A percentile compares a stretch with the other conserved stretches of the same genome.
These are phyloP conservation scores for Physcia stellaris DNA, from an alignment of 495 filamentous ascomycete species.

Conservation along the genomic window DNA sequence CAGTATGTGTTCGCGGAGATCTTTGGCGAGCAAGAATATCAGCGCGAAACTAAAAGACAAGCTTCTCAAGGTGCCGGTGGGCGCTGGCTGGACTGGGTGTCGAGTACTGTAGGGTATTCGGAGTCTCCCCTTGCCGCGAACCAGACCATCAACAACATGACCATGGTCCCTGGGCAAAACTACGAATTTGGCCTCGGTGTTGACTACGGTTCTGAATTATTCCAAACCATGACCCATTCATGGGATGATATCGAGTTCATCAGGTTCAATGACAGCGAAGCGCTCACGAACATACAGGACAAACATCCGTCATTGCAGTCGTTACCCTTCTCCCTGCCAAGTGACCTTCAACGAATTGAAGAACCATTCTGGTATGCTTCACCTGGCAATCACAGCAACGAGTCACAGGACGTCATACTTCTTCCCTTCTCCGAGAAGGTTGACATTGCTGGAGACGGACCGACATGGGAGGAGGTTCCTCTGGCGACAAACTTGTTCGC, in stretches of 20 bases:
- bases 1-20: conserved; percentile 41
- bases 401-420: conserved; percentile 20
- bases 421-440: conserved; percentile 29
- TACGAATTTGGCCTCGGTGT: conserved; percentile 46
- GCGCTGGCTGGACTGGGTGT: conserved; percentile 32
- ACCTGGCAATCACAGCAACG: conserved; percentile 17
- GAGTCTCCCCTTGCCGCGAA: conserved; percentile 29
- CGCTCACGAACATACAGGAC: conserved; percentile 26
- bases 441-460: conserved; percentile 26
- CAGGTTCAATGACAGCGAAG: conserved; percentile 30
- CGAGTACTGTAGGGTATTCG: conserved; percentile 27
- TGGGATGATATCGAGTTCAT: conserved; percentile 34
- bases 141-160: conserved; percentile 26
- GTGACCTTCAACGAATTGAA: conserved; percentile 19
- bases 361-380: conserved; percentile 25
- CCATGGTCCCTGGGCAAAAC: conserved; percentile 26
- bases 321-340: conserved; percentile 29
- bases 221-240: conserved; percentile 35
- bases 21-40: conserved; percentile 44
- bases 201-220: conserved; percentile 41
- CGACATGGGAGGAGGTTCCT: conserved; percentile 34
- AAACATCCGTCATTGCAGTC: conserved; percentile 30
- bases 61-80: conserved; percentile 19
- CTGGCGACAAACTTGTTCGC: conserved; percentile 41
- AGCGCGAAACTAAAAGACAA: conserved; percentile 36